phyloP scores from a whole-genome alignment of 805 yeast species.

The Barnettozyma siamensis region DNA sequence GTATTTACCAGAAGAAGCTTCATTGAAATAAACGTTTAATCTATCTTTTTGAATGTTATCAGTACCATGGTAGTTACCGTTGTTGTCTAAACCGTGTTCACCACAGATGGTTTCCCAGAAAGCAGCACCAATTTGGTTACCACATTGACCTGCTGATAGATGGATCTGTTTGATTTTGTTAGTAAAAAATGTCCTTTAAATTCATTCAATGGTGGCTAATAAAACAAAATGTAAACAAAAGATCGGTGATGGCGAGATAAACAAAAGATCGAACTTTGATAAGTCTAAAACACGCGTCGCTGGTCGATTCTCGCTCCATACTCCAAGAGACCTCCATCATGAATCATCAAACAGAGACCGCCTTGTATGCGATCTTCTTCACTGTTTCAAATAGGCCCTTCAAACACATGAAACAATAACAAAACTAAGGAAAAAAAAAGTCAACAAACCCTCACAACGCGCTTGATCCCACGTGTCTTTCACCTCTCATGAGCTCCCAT shows the following conservation, averaged over 20 bases:
- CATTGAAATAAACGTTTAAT: constrained; percentile 90
- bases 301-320: too few species aligned
- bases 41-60: constrained; percentile 73
- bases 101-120: constrained; percentile 91
- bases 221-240: constrained; percentile 6
- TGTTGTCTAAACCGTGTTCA: constrained; percentile 74
- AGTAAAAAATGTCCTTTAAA: too few species aligned
- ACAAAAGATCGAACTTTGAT: background rate
- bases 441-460: background rate
- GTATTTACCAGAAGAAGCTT: constrained; percentile 92
- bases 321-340: too few species aligned
- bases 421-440: background rate
- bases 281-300: too few species aligned
- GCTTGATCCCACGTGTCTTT: background rate
- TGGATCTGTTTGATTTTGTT: constrained; percentile 55
- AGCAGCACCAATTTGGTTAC: constrained; percentile 96
- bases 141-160: constrained; percentile 97
- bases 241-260: background rate
- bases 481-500: background rate
- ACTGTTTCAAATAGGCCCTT: background rate
- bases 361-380: too few species aligned
- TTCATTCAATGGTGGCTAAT: too few species aligned
- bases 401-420: background rate
- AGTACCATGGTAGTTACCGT: constrained; percentile 65
- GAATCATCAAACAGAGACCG: too few species aligned